Evolutionary conservation across 2,329 filamentous ascomycete species (phyloP).

Genomic region (Diaporthe citri): DNA sequence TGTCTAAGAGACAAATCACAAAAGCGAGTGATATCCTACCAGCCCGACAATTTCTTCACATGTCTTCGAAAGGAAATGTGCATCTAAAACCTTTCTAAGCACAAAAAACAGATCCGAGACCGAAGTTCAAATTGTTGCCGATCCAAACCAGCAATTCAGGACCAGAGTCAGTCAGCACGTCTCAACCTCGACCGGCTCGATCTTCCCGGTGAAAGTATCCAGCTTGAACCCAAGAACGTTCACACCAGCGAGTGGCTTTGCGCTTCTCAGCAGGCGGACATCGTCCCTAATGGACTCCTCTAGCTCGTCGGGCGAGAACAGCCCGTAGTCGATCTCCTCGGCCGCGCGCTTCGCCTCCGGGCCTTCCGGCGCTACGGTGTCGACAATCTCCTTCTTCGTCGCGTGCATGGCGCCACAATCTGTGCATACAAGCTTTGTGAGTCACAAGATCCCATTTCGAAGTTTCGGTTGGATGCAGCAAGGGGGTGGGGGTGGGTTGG

Average conservation of each 20-base stretch:
- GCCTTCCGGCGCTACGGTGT: not conserved
- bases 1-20: too few relatives aligned
- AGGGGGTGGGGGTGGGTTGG: too few relatives aligned
- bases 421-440: not conserved
- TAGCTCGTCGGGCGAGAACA: slow-evolving; percentile 23
- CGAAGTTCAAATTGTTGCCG: not conserved
- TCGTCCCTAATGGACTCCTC: slow-evolving; percentile 33
- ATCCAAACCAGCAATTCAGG: not conserved
- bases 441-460: not conserved
- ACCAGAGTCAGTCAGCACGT: not conserved
- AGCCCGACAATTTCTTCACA: too few relatives aligned
- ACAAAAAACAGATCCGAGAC: not conserved
- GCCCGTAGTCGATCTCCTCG: slow-evolving; percentile 28
- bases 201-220: slow-evolving; percentile 35
- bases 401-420: slow-evolving; percentile 35
- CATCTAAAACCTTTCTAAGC: not conserved
- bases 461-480: too few relatives aligned
- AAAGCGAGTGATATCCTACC: too few relatives aligned
- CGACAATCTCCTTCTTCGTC: slow-evolving; percentile 9
- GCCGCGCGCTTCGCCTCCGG: not conserved
- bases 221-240: slow-evolving; percentile 35
- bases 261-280: slow-evolving; percentile 23
- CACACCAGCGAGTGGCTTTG: slow-evolving; percentile 20
- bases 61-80: too few relatives aligned
- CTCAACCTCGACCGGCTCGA: slow-evolving; percentile 33